Conservation (phyloP, 805 yeast genomes). For the Lipomyces orientalis region DNA sequence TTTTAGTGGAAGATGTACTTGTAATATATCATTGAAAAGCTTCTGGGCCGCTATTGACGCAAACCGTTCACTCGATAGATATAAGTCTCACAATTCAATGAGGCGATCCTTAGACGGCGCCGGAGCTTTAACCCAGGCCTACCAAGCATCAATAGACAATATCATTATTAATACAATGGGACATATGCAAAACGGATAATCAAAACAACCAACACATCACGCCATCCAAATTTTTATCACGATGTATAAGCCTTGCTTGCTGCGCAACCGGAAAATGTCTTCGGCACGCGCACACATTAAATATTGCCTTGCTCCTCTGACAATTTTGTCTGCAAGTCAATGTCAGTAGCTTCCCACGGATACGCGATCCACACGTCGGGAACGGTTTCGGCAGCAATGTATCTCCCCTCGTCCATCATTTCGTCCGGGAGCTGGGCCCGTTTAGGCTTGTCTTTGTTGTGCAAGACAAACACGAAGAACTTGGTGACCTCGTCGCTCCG, state of each 20-base stretch:
- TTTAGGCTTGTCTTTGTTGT: conserved; percentile 82
- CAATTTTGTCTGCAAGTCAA: conserved; percentile 71
- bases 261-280: background rate
- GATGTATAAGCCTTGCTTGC: background rate
- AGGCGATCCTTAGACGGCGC: background rate
- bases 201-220: background rate
- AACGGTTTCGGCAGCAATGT: conserved; percentile 74
- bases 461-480: conserved; percentile 79
- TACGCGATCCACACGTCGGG: conserved; percentile 85
- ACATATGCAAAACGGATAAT: background rate
- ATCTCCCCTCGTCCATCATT: conserved; percentile 67
- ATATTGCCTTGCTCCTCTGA: conserved; percentile 73
- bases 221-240: background rate
- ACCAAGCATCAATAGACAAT: background rate
- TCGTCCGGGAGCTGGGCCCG: conserved; percentile 71
- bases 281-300: conserved; percentile 37
- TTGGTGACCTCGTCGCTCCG: conserved; percentile 65
- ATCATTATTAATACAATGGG: background rate
- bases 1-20: background rate
- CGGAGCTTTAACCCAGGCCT: background rate
- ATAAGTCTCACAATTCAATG: background rate
- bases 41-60: background rate
- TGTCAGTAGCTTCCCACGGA: conserved; percentile 88
- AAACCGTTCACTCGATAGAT: background rate
- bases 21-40: background rate